Conservation (phyloP, 2,329 filamentous ascomycete species). For the Arthrobotrys sphaeroides region DNA sequence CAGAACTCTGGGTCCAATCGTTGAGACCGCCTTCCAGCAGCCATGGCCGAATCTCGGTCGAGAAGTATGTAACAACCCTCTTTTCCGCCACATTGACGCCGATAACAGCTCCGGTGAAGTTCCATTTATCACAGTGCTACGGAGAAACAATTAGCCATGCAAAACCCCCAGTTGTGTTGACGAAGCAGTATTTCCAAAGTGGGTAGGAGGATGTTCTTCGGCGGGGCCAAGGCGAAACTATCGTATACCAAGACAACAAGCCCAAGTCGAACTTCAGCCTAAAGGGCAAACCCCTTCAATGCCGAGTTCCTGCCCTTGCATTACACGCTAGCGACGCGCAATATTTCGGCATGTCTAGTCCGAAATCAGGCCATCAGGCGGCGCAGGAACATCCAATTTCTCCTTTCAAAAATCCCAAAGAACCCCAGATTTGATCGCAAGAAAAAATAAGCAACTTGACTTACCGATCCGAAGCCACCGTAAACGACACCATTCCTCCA, state of each 20-base stretch:
- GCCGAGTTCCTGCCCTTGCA: constrained; percentile 32
- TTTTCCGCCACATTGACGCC: constrained; percentile 64
- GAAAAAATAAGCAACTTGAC: constrained; percentile 3
- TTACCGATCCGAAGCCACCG: constrained; percentile 65
- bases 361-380: constrained; percentile 15
- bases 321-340: constrained; percentile 21
- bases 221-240: constrained; percentile 15
- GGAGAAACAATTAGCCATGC: neutral
- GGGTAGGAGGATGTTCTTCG: neutral
- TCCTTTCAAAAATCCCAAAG: constrained; percentile 7
- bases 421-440: neutral
- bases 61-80: constrained; percentile 60
- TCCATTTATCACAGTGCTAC: constrained; percentile 68
- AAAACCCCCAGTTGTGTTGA: constrained; percentile 1
- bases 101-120: constrained; percentile 63
- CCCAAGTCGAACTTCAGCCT: constrained; percentile 27
- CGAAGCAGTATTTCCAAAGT: constrained; percentile 1
- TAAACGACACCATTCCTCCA: constrained; percentile 65
- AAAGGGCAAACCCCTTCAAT: constrained; percentile 7
- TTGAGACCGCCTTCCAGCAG: constrained; percentile 59
- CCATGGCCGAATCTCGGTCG: constrained; percentile 63
- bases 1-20: constrained; percentile 59
- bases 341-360: neutral
- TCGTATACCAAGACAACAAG: neutral
- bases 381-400: constrained; percentile 2